Conservation (phyloP, 441 rosid genomes). For the Mallotus japonicus region DNA sequence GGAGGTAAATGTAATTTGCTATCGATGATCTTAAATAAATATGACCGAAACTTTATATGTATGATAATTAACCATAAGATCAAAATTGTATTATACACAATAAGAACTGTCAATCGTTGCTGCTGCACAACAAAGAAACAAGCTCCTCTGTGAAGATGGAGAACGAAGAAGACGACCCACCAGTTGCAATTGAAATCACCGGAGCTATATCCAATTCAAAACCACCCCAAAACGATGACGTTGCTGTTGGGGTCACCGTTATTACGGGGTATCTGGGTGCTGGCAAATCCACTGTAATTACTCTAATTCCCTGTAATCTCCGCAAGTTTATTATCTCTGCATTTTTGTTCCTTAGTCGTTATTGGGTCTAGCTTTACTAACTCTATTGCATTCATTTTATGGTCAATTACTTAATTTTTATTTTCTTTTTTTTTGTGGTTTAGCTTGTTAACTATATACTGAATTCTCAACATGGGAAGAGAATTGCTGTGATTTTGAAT, state of each 20-base stretch:
- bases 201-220: neutral
- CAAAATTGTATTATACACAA: no score
- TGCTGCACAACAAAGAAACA: no score
- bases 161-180: conserved; percentile 67
- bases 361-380: no score
- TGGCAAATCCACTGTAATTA: conserved; percentile 85
- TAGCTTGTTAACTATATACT: conserved; percentile 82
- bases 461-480: conserved; percentile 85
- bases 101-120: no score
- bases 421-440: conserved; percentile 2
- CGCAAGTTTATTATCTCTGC: no score
- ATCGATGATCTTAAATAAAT: no score
- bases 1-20: no score
- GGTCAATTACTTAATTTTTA: neutral
- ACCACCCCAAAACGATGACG: conserved; percentile 26
- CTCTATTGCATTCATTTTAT: neutral
- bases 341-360: no score
- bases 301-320: neutral
- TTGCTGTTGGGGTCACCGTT: conserved; percentile 73
- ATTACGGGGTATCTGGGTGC: conserved; percentile 96
- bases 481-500: conserved; percentile 86
- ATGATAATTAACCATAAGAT: no score
- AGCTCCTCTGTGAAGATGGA: conserved; percentile 35
- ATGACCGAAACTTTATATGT: no score
- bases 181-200: conserved; percentile 55